A percentile compares a stretch with the other conserved stretches of the same genome.
phyloP scores from a whole-genome alignment of 2,329 filamentous ascomycete genomes.

The Aspergillus ochraceoroseus region DNA sequence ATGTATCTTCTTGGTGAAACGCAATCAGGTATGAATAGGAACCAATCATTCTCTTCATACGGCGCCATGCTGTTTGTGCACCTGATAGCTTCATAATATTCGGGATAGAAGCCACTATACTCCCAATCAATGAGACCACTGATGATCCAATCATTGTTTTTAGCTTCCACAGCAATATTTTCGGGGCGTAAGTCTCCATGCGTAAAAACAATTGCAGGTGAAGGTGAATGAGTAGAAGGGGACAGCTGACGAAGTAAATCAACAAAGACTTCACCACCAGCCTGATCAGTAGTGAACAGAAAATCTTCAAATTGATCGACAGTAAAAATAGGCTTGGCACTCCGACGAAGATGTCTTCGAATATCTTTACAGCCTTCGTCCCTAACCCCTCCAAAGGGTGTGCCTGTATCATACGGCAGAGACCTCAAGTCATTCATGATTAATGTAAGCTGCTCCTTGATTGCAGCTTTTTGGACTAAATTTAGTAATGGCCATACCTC shows the following conservation, averaged over 20 bases:
- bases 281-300: conserved; percentile 16
- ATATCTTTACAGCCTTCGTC: conserved; percentile 27
- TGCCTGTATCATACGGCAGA: conserved; percentile 15
- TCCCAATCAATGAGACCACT: conserved; percentile 28
- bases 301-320: conserved; percentile 22
- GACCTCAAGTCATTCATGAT: conserved; percentile 22
- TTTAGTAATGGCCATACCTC: conserved; percentile 19
- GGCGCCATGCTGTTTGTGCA: conserved; percentile 21
- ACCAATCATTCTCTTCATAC: conserved; percentile 25
- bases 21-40: conserved; percentile 23
- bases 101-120: conserved; percentile 28
- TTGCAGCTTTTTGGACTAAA: conserved; percentile 17
- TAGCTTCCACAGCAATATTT: conserved; percentile 23
- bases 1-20: conserved; percentile 21
- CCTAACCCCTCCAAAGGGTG: conserved; percentile 20
- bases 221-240: conserved; percentile 7
- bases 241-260: conserved; percentile 17
- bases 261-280: conserved; percentile 18
- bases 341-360: conserved; percentile 21
- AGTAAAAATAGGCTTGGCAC: conserved; percentile 18
- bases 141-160: conserved; percentile 18
- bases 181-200: conserved; percentile 27
- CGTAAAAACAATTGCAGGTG: conserved; percentile 21
- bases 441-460: conserved; percentile 19
- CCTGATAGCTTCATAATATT: conserved; percentile 26